Evolutionary conservation across 371 early-diverging fungal species (phyloP), one percentile per base, ranked within the genome.

Genomic region (Umbelopsis sp.): DNA sequence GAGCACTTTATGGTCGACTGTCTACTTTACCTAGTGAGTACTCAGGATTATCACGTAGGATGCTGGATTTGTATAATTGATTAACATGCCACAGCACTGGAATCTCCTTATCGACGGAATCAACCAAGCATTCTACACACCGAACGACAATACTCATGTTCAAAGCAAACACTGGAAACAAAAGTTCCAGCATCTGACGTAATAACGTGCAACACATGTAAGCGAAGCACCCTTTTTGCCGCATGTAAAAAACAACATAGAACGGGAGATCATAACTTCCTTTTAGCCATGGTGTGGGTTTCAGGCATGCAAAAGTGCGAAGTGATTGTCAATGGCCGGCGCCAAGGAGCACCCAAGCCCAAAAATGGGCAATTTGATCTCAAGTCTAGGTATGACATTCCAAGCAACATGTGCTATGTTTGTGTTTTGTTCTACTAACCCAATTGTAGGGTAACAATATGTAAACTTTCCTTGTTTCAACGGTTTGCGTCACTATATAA

Each of bases 1-100:
- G 94, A 18, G 93, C 95, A 0, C 73, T 94, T 6, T 85, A 78
- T 67, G 74, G 72, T n/a, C 74, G 95, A 45, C 38, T 83, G 20
- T 65, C 70, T 22, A 14, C 22, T 7, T 70, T 80, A n/a, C 46
- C 73, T 50, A 69, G 80, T 75, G 70, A 37, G 67, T 45, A 22
- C 24, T 44, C n/a, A 22, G 4, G 3, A 25, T 8, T 12, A 41
- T 7, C 41, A 10, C 12, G 1, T 41, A 1, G 29, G 29, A 41
- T 10, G 4, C 12, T 25, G 37, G 29, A 37, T 18, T 1, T 35
- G 1, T 18, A 7, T 29, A 18, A 18, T 16, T 18, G 35, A 4
- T 14, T 35, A 57, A 3, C 3, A 8, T 35, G 4, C 12, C n/a
- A 35, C 18, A 57, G 57, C 57, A 1, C 7, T 57, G 5, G 37